Conservation (phyloP, 768 basidiomycete species). For the Auricularia sp. region DNA sequence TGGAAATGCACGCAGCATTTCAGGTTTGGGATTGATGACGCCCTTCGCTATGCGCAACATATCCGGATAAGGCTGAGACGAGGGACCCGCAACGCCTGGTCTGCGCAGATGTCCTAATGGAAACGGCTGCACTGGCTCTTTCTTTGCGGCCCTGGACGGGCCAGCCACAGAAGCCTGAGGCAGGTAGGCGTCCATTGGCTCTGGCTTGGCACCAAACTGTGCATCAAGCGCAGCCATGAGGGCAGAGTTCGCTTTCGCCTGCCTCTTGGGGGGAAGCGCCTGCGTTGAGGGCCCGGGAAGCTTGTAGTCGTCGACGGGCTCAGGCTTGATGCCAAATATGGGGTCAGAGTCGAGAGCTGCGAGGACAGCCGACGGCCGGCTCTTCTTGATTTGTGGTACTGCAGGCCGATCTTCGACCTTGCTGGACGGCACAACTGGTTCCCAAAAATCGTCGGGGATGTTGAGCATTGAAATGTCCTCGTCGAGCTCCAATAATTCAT, state of each 20-base stretch:
- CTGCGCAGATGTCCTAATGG: no score
- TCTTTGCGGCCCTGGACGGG: no score
- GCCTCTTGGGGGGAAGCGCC: background rate
- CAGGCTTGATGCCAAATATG: background rate
- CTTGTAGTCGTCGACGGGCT: background rate
- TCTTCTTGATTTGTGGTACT: background rate
- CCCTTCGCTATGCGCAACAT: no score
- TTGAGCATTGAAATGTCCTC: background rate
- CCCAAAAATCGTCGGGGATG: background rate
- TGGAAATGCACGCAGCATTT: no score
- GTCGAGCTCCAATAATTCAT: background rate
- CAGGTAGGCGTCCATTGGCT: no score
- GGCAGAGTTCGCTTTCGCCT: background rate
- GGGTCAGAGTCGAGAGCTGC: background rate
- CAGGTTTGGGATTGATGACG: no score
- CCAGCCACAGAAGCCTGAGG: no score
- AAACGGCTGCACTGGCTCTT: no score
- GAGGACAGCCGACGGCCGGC: background rate
- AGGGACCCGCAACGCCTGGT: no score
- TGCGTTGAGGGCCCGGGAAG: background rate
- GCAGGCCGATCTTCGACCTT: background rate
- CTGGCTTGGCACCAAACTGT: no score
- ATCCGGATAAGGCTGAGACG: no score
- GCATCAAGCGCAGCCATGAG: no score
- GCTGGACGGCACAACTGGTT: background rate